Conservation (phyloP, 2,329 filamentous ascomycete species). For the Fusarium musae region DNA sequence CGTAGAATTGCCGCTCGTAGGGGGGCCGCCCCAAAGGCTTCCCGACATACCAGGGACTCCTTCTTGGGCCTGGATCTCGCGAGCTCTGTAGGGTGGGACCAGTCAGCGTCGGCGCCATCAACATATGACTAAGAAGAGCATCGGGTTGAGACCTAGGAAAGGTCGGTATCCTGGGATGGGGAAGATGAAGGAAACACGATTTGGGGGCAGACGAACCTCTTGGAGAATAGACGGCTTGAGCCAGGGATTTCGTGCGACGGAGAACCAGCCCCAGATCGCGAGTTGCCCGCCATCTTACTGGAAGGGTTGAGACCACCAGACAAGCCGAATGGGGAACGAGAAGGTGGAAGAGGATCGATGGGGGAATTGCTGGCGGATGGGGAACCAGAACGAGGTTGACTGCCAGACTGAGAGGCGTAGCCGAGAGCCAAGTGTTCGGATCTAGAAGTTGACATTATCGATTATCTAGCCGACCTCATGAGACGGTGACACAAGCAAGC, state of each 20-base stretch:
- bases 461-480: conserved; percentile 73
- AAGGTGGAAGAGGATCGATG: conserved; percentile 73
- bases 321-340: conserved; percentile 79
- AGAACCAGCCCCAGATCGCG: conserved; percentile 90
- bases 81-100: conserved; percentile 69
- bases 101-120: conserved; percentile 25
- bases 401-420: conserved; percentile 76
- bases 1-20: conserved; percentile 95
- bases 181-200: conserved; percentile 1
- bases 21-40: conserved; percentile 91
- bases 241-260: conserved; percentile 89
- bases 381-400: conserved; percentile 79
- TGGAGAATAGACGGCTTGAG: conserved; percentile 83
- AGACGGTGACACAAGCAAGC: conserved; percentile 43
- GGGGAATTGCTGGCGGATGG: conserved; percentile 85
- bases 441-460: conserved; percentile 92
- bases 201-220: conserved; percentile 74
- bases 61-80: conserved; percentile 98
- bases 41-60: conserved; percentile 76
- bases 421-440: conserved; percentile 88
- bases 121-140: background rate
- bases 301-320: conserved; percentile 69
- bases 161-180: conserved; percentile 13
- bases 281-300: conserved; percentile 67
- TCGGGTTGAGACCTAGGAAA: background rate